A percentile compares a stretch with the other conserved stretches of the same genome.
Evolutionary conservation across 257 asterid genomes (phyloP).

Genomic region (Gentiana macrophylla): DNA sequence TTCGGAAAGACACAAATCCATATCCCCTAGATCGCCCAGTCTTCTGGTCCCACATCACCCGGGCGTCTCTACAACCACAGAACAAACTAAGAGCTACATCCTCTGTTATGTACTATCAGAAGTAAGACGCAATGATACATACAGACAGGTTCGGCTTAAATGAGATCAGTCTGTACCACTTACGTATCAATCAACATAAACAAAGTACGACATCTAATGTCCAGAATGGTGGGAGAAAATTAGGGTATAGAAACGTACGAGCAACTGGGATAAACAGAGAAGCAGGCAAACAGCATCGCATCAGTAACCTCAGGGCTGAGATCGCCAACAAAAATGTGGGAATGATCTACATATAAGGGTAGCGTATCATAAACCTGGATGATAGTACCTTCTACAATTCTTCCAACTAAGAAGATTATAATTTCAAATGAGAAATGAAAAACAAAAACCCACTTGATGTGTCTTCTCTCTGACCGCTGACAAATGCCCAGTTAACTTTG

Average conservation of each 20-base stretch:
- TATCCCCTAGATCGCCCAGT: slow-evolving; percentile 94
- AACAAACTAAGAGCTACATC: not conserved
- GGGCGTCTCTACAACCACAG: slow-evolving; percentile 60
- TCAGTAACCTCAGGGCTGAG: slow-evolving; percentile 95
- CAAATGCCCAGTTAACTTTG: slow-evolving; percentile 93
- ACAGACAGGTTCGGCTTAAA: too few species aligned
- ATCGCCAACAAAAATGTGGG: slow-evolving; percentile 88
- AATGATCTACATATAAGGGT: slow-evolving; percentile 49
- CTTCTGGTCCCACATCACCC: slow-evolving; percentile 98
- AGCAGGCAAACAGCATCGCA: slow-evolving; percentile 75
- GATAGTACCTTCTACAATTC: not conserved
- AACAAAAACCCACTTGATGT: slow-evolving; percentile 50
- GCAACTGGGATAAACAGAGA: slow-evolving; percentile 71
- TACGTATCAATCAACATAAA: too few species aligned
- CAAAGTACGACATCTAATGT: too few species aligned
- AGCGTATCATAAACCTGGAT: not conserved
- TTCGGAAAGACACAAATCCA: slow-evolving; percentile 93
- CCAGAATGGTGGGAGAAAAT: not conserved
- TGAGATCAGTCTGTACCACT: too few species aligned
- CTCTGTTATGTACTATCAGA: not conserved
- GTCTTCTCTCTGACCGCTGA: slow-evolving; percentile 92
- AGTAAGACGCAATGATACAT: not conserved
- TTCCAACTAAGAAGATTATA: slow-evolving; percentile 1
- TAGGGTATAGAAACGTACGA: slow-evolving; percentile 51
- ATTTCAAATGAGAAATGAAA: slow-evolving; percentile 4